Evolutionary conservation across 1,139 yeast species (phyloP).

Genomic region (Meyerozyma carpophila): DNA sequence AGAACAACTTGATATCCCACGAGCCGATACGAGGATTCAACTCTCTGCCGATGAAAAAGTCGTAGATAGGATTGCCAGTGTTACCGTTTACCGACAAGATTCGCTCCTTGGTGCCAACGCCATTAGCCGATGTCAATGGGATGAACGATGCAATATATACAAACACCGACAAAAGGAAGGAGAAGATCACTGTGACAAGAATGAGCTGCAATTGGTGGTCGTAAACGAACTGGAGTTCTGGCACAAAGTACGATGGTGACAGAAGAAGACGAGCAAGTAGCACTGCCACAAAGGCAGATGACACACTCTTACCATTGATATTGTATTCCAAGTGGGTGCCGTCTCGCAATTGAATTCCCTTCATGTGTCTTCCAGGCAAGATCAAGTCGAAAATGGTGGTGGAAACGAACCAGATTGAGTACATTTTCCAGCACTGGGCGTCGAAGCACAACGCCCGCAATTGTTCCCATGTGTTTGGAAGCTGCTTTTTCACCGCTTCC

Average conservation of each 20-base stretch:
- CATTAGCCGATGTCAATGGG: slow-evolving; percentile 49
- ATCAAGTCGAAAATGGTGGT: slow-evolving; percentile 59
- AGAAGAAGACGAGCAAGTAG: slow-evolving; percentile 47
- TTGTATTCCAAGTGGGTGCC: slow-evolving; percentile 66
- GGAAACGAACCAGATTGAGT: slow-evolving; percentile 68
- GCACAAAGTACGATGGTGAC: slow-evolving; percentile 50
- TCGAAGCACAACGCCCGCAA: slow-evolving; percentile 28
- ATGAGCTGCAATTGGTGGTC: slow-evolving; percentile 63
- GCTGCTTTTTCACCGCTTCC: slow-evolving; percentile 21
- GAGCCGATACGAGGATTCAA: slow-evolving; percentile 84
- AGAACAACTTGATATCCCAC: slow-evolving; percentile 84
- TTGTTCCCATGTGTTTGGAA: slow-evolving; percentile 22
- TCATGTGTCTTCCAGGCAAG: slow-evolving; percentile 65
- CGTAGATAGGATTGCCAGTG: slow-evolving; percentile 68
- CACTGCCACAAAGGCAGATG: slow-evolving; percentile 40
- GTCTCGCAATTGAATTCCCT: slow-evolving; percentile 73
- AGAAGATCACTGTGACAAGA: slow-evolving; percentile 56
- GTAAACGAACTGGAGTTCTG: slow-evolving; percentile 76
- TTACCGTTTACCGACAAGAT: slow-evolving; percentile 86
- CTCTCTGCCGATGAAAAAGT: slow-evolving; percentile 97
- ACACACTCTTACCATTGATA: slow-evolving; percentile 71
- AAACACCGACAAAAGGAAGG: slow-evolving; percentile 56
- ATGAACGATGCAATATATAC: slow-evolving; percentile 67
- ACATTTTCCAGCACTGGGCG: slow-evolving; percentile 53
- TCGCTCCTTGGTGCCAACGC: slow-evolving; percentile 53